Conservation (phyloP, 1,284 basidiomycete species). For the Trametes versicolor region DNA sequence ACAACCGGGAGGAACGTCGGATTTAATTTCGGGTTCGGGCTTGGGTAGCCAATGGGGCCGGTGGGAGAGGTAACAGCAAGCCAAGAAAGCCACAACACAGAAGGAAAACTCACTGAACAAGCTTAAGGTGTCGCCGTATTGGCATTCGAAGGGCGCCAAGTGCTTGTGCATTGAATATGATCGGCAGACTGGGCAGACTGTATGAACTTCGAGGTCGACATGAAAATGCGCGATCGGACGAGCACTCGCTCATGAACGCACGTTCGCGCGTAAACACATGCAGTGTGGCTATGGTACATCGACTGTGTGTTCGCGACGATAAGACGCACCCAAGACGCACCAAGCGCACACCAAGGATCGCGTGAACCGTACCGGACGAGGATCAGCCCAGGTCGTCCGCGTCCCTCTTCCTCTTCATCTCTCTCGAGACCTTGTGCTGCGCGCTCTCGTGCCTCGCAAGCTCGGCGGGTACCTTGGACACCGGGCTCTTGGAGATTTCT, state of each 20-base stretch:
- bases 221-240: background rate
- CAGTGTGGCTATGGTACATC: constrained; percentile 14
- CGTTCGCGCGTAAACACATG: constrained; percentile 20
- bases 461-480: constrained; percentile 89
- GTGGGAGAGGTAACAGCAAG: constrained; percentile 3
- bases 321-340: constrained; percentile 29
- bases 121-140: background rate
- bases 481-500: constrained; percentile 94
- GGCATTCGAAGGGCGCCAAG: constrained; percentile 7
- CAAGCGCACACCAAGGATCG: constrained; percentile 9
- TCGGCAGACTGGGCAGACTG: constrained; percentile 6
- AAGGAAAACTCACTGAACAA: constrained; percentile 10
- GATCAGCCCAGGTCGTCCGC: constrained; percentile 72
- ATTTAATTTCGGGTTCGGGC: constrained; percentile 19
- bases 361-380: background rate
- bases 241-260: constrained; percentile 6
- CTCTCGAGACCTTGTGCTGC: constrained; percentile 86
- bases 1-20: constrained; percentile 21
- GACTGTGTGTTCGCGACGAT: constrained; percentile 9
- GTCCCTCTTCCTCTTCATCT: constrained; percentile 92
- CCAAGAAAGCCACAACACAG: constrained; percentile 1
- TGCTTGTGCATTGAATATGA: background rate
- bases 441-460: constrained; percentile 91
- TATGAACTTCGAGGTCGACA: background rate
- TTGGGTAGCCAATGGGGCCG: background rate